A percentile compares a stretch with the other conserved stretches of the same genome.
These are phyloP conservation scores for Rhizopogon vesiculosus DNA, from an alignment of 768 basidiomycete genomes.

Conservation along the genomic window DNA sequence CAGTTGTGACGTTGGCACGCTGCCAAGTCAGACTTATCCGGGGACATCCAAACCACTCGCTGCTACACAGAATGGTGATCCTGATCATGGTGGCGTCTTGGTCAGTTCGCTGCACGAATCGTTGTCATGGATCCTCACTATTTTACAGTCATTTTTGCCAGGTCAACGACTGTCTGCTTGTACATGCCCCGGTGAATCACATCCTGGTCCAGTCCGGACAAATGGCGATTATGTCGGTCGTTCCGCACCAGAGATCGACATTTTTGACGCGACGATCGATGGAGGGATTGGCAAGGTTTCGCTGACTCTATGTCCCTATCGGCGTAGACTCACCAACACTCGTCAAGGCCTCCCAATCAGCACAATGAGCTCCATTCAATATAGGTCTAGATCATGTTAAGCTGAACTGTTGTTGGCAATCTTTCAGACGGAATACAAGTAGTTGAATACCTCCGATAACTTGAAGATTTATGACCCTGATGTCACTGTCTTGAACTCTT, in stretches of 20 bases:
- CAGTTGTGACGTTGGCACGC: slow-evolving; percentile 73
- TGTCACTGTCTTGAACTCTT: slow-evolving; percentile 35
- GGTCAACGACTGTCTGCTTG: slow-evolving; percentile 57
- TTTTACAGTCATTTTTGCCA: slow-evolving; percentile 38
- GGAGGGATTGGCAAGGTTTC: slow-evolving; percentile 28
- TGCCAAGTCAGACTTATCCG: slow-evolving; percentile 65
- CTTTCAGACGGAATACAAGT: slow-evolving; percentile 38
- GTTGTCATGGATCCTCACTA: neutral
- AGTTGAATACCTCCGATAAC: slow-evolving; percentile 31
- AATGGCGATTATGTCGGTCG: slow-evolving; percentile 50
- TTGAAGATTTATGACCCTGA: slow-evolving; percentile 32
- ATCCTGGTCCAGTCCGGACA: slow-evolving; percentile 48
- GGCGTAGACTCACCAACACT: slow-evolving; percentile 5
- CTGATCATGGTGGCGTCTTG: slow-evolving; percentile 20
- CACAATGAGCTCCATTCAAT: slow-evolving; percentile 37
- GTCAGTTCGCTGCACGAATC: slow-evolving; percentile 9
- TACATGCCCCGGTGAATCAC: slow-evolving; percentile 53
- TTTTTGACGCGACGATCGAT: slow-evolving; percentile 46
- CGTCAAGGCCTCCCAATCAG: slow-evolving; percentile 47
- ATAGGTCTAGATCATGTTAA: slow-evolving; percentile 16
- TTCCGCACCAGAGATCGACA: slow-evolving; percentile 56
- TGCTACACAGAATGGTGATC: slow-evolving; percentile 37
- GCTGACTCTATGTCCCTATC: slow-evolving; percentile 4
- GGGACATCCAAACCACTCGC: slow-evolving; percentile 40
- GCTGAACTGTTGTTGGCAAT: neutral